Evolutionary conservation across 202 grass and related monocot species (phyloP).

Genomic region (Bolboschoenoplectus hybrid): DNA sequence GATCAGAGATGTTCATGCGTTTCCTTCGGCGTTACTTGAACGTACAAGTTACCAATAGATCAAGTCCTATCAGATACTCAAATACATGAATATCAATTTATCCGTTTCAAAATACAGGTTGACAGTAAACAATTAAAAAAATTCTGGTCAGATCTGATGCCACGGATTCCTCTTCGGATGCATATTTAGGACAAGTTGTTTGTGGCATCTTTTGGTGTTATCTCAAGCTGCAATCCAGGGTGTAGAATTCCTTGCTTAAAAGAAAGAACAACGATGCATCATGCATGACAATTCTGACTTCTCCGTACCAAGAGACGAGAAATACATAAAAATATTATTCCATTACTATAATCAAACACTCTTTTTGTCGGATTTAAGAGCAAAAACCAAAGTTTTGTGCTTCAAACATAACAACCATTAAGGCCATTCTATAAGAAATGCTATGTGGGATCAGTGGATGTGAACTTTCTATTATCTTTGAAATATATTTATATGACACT

Average conservation of each 20-base stretch:
- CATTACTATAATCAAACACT: background rate
- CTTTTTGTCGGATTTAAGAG: background rate
- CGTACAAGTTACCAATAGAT: too few species aligned
- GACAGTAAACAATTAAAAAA: background rate
- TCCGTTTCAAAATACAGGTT: background rate
- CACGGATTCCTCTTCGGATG: background rate
- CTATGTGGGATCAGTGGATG: background rate
- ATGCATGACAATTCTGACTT: slow-evolving; percentile 12
- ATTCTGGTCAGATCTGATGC: background rate
- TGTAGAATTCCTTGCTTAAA: background rate
- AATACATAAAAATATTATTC: background rate
- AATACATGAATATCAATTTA: too few species aligned
- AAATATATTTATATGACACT: background rate
- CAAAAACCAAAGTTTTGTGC: background rate
- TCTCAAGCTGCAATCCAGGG: background rate
- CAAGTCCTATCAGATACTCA: background rate
- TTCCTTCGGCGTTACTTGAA: too few species aligned
- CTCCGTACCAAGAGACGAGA: background rate
- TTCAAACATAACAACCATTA: background rate
- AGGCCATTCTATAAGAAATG: background rate
- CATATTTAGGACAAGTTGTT: background rate
- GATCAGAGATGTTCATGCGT: too few species aligned
- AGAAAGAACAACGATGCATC: background rate
- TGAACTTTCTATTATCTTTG: background rate
- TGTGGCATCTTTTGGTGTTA: background rate